These are phyloP conservation scores for Triglochin maritima DNA, from an alignment of 106 monocot species.

Conservation along the genomic window DNA sequence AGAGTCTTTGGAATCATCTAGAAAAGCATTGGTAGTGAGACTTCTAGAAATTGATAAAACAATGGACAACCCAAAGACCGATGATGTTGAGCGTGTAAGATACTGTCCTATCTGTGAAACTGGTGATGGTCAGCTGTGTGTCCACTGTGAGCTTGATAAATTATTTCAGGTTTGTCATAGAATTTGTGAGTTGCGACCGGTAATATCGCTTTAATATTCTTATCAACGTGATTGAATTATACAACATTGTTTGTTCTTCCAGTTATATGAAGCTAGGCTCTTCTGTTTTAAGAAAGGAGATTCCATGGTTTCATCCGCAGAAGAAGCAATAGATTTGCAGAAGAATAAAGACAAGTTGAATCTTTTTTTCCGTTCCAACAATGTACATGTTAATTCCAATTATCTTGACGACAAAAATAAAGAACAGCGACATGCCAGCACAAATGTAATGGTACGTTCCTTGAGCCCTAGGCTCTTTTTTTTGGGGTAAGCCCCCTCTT, in stretches of 20 bases:
- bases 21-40: slow-evolving; percentile 46
- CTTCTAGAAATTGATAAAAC: slow-evolving; percentile 71
- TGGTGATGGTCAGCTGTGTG: slow-evolving; percentile 73
- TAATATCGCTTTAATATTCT: too few relatives aligned
- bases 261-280: slow-evolving; percentile 81
- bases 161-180: slow-evolving; percentile 63
- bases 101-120: slow-evolving; percentile 70
- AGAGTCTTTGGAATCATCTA: slow-evolving; percentile 67
- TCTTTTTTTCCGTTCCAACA: slow-evolving; percentile 65
- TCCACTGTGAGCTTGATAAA: slow-evolving; percentile 73
- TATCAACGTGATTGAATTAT: too few relatives aligned
- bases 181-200: too few relatives aligned
- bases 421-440: slow-evolving; percentile 37
- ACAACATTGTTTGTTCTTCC: background rate
- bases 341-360: slow-evolving; percentile 64
- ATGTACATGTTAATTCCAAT: slow-evolving; percentile 12
- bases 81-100: slow-evolving; percentile 61
- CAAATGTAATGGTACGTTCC: slow-evolving; percentile 46
- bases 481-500: background rate
- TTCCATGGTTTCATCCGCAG: slow-evolving; percentile 59
- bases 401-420: slow-evolving; percentile 23
- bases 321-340: slow-evolving; percentile 66
- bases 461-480: background rate
- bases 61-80: slow-evolving; percentile 65
- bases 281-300: slow-evolving; percentile 66